A percentile compares a stretch with the other conserved stretches of the same genome.
Conservation (phyloP, 2,329 filamentous ascomycete species). For the Epichloe gansuensis region DNA sequence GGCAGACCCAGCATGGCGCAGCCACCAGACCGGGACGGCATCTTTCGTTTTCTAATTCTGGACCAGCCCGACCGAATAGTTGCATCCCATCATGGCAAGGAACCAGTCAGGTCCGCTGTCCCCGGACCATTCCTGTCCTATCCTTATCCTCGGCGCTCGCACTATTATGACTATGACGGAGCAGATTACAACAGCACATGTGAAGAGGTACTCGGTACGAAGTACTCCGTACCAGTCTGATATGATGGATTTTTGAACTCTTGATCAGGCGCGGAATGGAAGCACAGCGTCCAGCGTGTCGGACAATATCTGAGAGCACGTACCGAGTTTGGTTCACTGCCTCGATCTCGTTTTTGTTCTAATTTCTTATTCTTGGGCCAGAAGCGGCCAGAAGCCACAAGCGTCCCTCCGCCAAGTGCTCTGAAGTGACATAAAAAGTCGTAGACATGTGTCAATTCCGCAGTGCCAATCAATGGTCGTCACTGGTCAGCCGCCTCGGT, state of each 20-base stretch:
- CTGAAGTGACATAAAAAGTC: background rate
- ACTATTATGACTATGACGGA: background rate
- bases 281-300: no score
- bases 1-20: conserved; percentile 18
- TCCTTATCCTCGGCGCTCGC: background rate
- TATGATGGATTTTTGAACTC: no score
- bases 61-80: conserved; percentile 8
- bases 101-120: conserved; percentile 8
- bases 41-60: conserved; percentile 22
- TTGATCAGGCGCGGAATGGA: no score
- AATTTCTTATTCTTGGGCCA: no score
- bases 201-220: no score
- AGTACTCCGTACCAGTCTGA: no score
- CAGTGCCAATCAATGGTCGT: conserved; percentile 1
- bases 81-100: background rate
- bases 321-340: no score
- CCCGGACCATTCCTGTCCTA: conserved; percentile 12
- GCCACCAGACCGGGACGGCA: conserved; percentile 17
- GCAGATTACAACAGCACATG: no score
- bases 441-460: background rate
- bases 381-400: no score
- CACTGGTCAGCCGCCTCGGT: background rate
- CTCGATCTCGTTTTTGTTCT: no score
- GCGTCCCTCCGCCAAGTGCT: no score
- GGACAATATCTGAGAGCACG: no score